These are phyloP conservation scores for Symbiodinium pilosum DNA, from an alignment of 73 alveolate genomes.

Conservation along the genomic window DNA sequence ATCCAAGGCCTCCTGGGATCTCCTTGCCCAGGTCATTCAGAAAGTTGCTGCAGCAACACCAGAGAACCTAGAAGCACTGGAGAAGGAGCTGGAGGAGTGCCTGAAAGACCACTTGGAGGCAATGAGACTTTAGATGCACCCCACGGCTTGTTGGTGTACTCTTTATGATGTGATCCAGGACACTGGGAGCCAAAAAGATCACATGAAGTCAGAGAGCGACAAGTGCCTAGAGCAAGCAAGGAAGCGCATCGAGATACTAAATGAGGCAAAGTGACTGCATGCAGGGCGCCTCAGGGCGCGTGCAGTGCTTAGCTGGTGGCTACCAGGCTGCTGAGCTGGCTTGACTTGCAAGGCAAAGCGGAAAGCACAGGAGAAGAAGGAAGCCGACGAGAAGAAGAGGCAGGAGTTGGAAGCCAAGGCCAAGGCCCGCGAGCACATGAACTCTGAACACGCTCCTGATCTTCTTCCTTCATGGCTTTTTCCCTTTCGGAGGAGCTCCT, in stretches of 20 bases:
- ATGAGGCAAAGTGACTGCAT: neutral
- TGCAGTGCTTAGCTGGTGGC: neutral
- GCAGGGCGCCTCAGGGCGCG: neutral
- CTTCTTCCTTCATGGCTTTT: no score
- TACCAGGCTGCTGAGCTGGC: neutral
- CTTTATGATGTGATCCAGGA: no score
- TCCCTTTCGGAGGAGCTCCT: constrained; percentile 16
- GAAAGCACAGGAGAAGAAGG: constrained; percentile 77
- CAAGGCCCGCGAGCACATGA: neutral
- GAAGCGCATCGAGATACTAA: constrained; percentile 49
- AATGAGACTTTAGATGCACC: neutral
- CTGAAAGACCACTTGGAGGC: constrained; percentile 54
- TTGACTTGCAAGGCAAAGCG: constrained; percentile 15
- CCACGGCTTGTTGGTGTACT: neutral
- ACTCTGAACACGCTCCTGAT: no score
- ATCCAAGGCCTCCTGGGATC: neutral
- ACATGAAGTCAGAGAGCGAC: constrained; percentile 70
- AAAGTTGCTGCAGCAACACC: constrained; percentile 48
- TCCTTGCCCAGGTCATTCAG: constrained; percentile 37
- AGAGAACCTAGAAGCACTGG: constrained; percentile 21
- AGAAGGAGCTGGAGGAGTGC: constrained; percentile 64
- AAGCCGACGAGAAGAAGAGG: constrained; percentile 65
- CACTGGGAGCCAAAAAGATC: constrained; percentile 68
- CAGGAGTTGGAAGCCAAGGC: constrained; percentile 50
- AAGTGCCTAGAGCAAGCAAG: constrained; percentile 50